Evolutionary conservation across 306 rosid species (phyloP).

Genomic region (Begonia peltatifolia): DNA sequence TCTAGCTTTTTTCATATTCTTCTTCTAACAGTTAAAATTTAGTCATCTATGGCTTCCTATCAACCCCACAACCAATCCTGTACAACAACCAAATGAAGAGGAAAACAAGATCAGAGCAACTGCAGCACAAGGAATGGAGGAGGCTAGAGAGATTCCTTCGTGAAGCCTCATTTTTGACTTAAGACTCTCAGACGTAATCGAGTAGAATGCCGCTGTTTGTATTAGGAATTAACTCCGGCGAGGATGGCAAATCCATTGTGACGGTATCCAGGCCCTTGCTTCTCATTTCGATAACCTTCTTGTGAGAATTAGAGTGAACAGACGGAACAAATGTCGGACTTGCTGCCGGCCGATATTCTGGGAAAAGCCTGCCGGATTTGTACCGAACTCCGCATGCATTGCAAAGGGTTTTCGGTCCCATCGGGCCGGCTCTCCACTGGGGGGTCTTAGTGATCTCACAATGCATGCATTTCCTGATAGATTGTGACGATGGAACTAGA

Average conservation of each 20-base stretch:
- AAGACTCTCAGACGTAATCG: slow-evolving; percentile 33
- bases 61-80: slow-evolving; percentile 47
- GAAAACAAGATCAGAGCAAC: slow-evolving; percentile 41
- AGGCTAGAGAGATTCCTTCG: slow-evolving; percentile 8
- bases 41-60: slow-evolving; percentile 22
- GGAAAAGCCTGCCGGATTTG: slow-evolving; percentile 91
- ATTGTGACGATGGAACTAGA: slow-evolving; percentile 25
- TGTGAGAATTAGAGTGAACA: slow-evolving; percentile 87
- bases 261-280: slow-evolving; percentile 15
- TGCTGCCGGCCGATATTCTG: slow-evolving; percentile 93
- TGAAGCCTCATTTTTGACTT: too few relatives aligned
- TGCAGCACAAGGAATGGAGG: slow-evolving; percentile 30
- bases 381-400: slow-evolving; percentile 95
- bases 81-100: slow-evolving; percentile 56
- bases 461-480: slow-evolving; percentile 87
- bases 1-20: background rate
- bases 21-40: slow-evolving; percentile 59
- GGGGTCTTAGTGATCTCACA: slow-evolving; percentile 99
- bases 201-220: slow-evolving; percentile 48
- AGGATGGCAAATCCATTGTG: slow-evolving; percentile 6
- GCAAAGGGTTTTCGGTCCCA: slow-evolving; percentile 98
- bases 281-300: slow-evolving; percentile 96
- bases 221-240: slow-evolving; percentile 82
- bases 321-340: slow-evolving; percentile 82
- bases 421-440: slow-evolving; percentile 98